Conservation (phyloP, 225 moss, liverwort and hornwort genomes). For the Antitrichia curtipendula region DNA sequence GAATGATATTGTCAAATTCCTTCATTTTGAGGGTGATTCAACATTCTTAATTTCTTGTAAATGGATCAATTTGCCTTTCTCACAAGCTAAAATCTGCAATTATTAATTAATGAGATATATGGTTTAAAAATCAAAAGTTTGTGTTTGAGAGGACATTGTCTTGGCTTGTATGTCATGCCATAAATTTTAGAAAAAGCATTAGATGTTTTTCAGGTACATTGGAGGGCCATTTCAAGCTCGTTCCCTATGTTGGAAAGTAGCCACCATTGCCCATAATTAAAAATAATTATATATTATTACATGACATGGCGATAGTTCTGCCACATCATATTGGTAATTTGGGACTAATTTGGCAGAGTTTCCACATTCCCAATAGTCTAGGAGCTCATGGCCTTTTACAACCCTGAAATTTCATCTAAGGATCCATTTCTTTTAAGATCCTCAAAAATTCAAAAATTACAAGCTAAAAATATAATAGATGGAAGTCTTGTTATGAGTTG, state of each 20-base stretch:
- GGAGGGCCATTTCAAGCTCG: too few species aligned
- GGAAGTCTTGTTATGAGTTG: background rate
- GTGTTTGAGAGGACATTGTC: background rate
- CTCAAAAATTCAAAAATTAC: fast-evolving
- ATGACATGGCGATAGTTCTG: too few species aligned
- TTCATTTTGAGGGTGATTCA: background rate
- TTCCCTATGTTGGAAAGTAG: too few species aligned
- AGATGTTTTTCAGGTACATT: too few species aligned
- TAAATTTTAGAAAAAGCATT: background rate
- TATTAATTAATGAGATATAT: background rate
- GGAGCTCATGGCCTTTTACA: too few species aligned
- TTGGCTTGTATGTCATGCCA: fast-evolving
- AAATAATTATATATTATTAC: too few species aligned
- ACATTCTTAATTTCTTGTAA: background rate
- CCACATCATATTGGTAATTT: too few species aligned
- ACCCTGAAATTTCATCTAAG: too few species aligned
- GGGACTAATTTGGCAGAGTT: too few species aligned
- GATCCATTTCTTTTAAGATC: too few species aligned
- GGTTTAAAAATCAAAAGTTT: background rate
- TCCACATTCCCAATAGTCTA: too few species aligned
- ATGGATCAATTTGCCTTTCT: background rate
- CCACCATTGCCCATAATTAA: too few species aligned
- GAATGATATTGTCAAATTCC: background rate
- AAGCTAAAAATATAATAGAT: background rate
- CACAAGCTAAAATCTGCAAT: background rate